A percentile compares a stretch with the other conserved stretches of the same genome.
These are phyloP conservation scores for Yamadazyma sp. DNA, from an alignment of 805 yeast species.

Conservation along the genomic window DNA sequence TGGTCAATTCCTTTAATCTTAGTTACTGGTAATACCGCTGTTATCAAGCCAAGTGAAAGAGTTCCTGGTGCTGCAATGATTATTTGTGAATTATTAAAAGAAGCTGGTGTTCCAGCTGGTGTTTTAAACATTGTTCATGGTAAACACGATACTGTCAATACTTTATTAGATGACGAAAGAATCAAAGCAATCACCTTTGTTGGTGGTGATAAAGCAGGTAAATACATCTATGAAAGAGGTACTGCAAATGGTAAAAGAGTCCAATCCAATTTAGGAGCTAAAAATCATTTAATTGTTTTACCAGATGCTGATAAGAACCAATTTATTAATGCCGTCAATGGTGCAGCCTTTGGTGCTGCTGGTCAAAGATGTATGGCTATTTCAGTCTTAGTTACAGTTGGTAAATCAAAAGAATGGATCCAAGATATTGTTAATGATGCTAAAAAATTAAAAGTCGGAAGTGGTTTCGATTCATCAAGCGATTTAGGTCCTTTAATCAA, in stretches of 20 bases:
- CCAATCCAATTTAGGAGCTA: slow-evolving; percentile 77
- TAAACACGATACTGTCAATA: slow-evolving; percentile 67
- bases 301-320: slow-evolving; percentile 70
- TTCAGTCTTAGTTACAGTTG: slow-evolving; percentile 70
- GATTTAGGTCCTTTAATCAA: slow-evolving; percentile 75
- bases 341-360: slow-evolving; percentile 82
- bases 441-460: slow-evolving; percentile 52
- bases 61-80: slow-evolving; percentile 81
- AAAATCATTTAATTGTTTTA: slow-evolving; percentile 69
- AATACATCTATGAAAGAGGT: slow-evolving; percentile 66
- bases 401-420: slow-evolving; percentile 62
- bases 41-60: slow-evolving; percentile 63
- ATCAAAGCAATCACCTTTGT: slow-evolving; percentile 77
- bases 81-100: slow-evolving; percentile 64
- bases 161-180: slow-evolving; percentile 66
- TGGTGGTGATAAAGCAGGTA: slow-evolving; percentile 77
- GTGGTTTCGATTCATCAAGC: slow-evolving; percentile 61
- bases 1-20: slow-evolving; percentile 64
- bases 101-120: slow-evolving; percentile 77
- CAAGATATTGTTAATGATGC: slow-evolving; percentile 58
- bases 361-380: slow-evolving; percentile 85
- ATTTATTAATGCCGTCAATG: slow-evolving; percentile 61
- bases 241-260: slow-evolving; percentile 69
- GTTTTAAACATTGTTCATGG: slow-evolving; percentile 74
- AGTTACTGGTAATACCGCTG: slow-evolving; percentile 69